Evolutionary conservation across 331 rosid genomes (phyloP), one percentile per base, ranked within the genome.

Genomic region (Malus hybrid): DNA sequence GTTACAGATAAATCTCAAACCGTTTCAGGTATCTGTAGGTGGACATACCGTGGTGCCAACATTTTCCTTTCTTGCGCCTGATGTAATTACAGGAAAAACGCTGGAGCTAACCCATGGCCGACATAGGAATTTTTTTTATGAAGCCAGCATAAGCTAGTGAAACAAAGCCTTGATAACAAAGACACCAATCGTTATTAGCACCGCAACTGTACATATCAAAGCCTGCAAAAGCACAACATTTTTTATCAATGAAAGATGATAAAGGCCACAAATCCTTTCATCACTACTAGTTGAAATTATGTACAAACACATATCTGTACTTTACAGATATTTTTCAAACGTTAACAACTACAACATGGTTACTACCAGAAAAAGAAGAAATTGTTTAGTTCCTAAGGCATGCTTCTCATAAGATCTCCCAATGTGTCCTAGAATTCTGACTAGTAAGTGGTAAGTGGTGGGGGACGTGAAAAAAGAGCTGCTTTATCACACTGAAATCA

Each of bases 171-270:
- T 67, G 52, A 80, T 75, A 71, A 80, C 10, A 55, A 91, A 54
- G 65, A 85, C 82, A 62, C 19, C 29, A 15, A 62, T 10, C 3
- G 82, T 62, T 73, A 89, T 80, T 71, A 85, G 72, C 76, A 67
- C 77, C 10, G 87, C 88, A 76, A 79, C 48, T 67, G 97, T 86
- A 80, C 74, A 89, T 10, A 89, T 11, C 12, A 82, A 79, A 73
- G 97, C 95, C 97, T 91, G 97, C 87, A 86, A 62, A 52, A 52
- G 12, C 66, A 68, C 32, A 61, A 67, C 57, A 32, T 67, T 59
- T 39, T 3, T 5, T 44, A 70, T 82, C 39, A 83, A 42, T 7
- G 44, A 33, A 62, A 68, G 65, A 54, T 65, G 63, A 77, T 33
- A 29, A 54, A 65, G 65, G 48, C 68, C 73, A 55, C 61, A 63